Percentiles rank a stretch among this genome's conserved stretches.
Evolutionary conservation across 306 rosid species (phyloP).

Genomic region (Canavalia gladiata): DNA sequence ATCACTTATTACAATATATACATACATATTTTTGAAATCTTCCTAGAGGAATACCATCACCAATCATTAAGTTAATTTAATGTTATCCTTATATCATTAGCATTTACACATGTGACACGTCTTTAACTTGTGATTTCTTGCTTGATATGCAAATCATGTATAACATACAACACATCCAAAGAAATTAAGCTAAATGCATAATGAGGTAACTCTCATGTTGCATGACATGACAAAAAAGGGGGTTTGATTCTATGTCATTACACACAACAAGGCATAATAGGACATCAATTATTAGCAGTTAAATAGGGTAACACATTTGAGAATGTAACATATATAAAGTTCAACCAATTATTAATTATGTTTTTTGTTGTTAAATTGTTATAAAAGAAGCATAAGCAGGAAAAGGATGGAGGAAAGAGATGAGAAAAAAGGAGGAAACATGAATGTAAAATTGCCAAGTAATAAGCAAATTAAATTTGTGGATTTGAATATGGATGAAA

Average conservation of each 20-base stretch:
- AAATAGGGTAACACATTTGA: not conserved
- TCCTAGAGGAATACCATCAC: not conserved
- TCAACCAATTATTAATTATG: too few species aligned
- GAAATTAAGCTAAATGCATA: not conserved
- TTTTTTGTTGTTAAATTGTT: not conserved
- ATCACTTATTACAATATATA: not conserved
- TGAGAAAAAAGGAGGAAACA: constrained; percentile 29
- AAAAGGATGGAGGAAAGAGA: constrained; percentile 51
- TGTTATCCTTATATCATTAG: not conserved
- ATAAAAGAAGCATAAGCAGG: not conserved
- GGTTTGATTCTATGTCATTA: not conserved
- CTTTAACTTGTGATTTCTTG: not conserved
- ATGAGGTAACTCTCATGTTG: not conserved
- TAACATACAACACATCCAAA: not conserved
- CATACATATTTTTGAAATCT: not conserved
- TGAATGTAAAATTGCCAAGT: constrained; percentile 26
- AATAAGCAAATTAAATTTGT: constrained; percentile 42
- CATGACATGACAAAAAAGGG: too few species aligned
- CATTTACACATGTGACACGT: not conserved
- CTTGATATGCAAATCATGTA: not conserved
- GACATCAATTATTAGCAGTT: not conserved
- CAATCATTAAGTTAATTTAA: not conserved
- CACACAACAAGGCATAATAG: not conserved
- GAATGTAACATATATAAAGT: not conserved
- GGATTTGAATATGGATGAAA: constrained; percentile 49